phyloP scores from a whole-genome alignment of 1,139 yeast genomes.

The Protomyces pachydermus region DNA sequence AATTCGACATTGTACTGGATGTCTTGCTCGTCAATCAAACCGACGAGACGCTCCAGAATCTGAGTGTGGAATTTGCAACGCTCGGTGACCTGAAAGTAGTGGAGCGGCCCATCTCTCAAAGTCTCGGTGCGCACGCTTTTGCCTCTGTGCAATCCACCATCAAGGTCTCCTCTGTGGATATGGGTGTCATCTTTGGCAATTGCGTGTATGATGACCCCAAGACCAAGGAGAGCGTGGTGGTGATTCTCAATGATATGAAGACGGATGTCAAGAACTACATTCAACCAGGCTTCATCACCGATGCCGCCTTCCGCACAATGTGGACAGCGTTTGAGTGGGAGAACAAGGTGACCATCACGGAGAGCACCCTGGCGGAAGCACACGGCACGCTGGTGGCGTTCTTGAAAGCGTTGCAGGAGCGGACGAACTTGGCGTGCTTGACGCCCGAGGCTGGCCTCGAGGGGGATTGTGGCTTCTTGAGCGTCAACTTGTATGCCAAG shows the following conservation, averaged over 20 bases:
- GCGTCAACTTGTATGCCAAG: conserved; percentile 89
- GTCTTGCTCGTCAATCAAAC: conserved; percentile 94
- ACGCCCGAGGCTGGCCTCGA: conserved; percentile 73
- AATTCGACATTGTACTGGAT: conserved; percentile 91
- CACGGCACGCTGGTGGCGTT: conserved; percentile 58
- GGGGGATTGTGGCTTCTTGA: conserved; percentile 71
- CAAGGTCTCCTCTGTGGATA: conserved; percentile 94
- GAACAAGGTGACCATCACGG: conserved; percentile 87
- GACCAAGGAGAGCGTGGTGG: conserved; percentile 83
- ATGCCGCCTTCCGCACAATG: conserved; percentile 88
- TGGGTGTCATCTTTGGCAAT: conserved; percentile 95
- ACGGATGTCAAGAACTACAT: conserved; percentile 97
- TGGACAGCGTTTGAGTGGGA: conserved; percentile 99
- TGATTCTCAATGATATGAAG: conserved; percentile 88
- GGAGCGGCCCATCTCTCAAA: conserved; percentile 87
- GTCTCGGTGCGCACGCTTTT: conserved; percentile 94
- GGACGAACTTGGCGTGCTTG: conserved; percentile 90
- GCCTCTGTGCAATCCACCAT: conserved; percentile 82
- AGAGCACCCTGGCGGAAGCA: conserved; percentile 40
- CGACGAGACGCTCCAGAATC: conserved; percentile 78
- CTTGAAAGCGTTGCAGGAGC: conserved; percentile 67
- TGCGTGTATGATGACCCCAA: conserved; percentile 95
- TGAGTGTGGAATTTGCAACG: conserved; percentile 93
- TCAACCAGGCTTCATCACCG: conserved; percentile 86
- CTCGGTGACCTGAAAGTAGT: conserved; percentile 93